phyloP scores from a whole-genome alignment of 495 filamentous ascomycete species.

The Tirmania nivea region DNA sequence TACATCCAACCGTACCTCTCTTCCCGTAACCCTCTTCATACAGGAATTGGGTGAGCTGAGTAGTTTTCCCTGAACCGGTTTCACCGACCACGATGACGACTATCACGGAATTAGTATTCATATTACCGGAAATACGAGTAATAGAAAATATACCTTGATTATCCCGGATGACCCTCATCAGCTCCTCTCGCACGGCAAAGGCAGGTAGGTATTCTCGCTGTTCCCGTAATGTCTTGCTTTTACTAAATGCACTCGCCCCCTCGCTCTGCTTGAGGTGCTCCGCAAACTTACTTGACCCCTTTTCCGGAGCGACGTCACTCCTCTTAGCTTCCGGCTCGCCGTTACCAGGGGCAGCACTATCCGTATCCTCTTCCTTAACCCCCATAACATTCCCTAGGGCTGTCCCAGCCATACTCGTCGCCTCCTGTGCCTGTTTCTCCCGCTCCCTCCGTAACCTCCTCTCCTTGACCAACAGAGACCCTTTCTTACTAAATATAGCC shows the following conservation, averaged over 20 bases:
- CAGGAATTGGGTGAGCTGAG: conserved; percentile 84
- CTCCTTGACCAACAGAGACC: conserved; percentile 81
- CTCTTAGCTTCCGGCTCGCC: not conserved
- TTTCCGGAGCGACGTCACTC: conserved; percentile 48
- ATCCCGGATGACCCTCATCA: conserved; percentile 84
- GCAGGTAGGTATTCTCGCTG: conserved; percentile 88
- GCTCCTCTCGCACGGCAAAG: conserved; percentile 89
- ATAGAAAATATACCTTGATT: conserved; percentile 35
- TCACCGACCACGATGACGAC: conserved; percentile 92
- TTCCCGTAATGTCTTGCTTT: conserved; percentile 73
- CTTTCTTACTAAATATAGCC: conserved; percentile 94
- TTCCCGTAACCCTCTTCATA: conserved; percentile 82
- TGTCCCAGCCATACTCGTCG: conserved; percentile 82
- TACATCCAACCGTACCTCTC: conserved; percentile 86
- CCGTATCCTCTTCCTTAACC: conserved; percentile 58
- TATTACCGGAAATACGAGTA: not conserved
- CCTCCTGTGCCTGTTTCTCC: conserved; percentile 85
- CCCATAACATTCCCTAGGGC: conserved; percentile 87
- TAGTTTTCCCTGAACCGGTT: conserved; percentile 94
- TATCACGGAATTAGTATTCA: not conserved
- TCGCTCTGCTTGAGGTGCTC: conserved; percentile 74
- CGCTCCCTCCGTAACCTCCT: conserved; percentile 78
- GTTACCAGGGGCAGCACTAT: conserved; percentile 10
- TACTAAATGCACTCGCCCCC: conserved; percentile 78
- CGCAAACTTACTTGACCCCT: conserved; percentile 61